These are phyloP conservation scores for Secale cereale DNA, from an alignment of 176 grass and related monocot species.

Conservation along the genomic window DNA sequence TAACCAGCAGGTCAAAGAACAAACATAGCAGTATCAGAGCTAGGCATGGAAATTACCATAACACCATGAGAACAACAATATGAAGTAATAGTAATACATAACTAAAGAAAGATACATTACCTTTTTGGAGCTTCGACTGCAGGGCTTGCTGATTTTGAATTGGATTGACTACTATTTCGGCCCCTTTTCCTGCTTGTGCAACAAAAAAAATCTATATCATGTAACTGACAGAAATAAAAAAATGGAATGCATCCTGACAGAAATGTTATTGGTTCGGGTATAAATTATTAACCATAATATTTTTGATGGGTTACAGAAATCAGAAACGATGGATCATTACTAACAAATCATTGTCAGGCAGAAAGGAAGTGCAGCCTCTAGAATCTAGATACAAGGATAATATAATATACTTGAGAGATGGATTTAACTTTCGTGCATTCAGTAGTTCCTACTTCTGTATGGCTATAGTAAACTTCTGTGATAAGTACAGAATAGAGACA, in stretches of 20 bases:
- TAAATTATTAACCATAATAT: neutral
- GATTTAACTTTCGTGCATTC: neutral
- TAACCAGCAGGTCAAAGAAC: neutral
- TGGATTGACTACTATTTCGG: conserved; percentile 32
- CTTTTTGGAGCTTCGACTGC: conserved; percentile 43
- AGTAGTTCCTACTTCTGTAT: neutral
- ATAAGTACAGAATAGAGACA: neutral
- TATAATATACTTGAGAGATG: neutral
- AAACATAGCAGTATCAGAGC: neutral
- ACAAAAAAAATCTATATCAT: conserved; percentile 20
- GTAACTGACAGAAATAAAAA: conserved; percentile 3
- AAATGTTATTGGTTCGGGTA: neutral
- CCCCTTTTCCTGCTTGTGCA: conserved; percentile 57
- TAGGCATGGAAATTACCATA: neutral
- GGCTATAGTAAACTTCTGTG: neutral
- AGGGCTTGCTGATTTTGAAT: conserved; percentile 32
- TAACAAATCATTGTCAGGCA: conserved; percentile 9
- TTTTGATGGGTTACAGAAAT: conserved; percentile 4
- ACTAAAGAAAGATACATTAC: conserved; percentile 19
- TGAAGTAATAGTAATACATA: conserved; percentile 1
- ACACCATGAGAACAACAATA: conserved; percentile 7
- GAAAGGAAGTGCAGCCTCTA: neutral
- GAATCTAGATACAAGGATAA: neutral
- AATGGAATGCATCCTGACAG: neutral
- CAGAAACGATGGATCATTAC: neutral